Evolutionary conservation across 176 grass and related monocot species (phyloP), one percentile per base, ranked within the genome.

Genomic region (Triticum timopheevii): DNA sequence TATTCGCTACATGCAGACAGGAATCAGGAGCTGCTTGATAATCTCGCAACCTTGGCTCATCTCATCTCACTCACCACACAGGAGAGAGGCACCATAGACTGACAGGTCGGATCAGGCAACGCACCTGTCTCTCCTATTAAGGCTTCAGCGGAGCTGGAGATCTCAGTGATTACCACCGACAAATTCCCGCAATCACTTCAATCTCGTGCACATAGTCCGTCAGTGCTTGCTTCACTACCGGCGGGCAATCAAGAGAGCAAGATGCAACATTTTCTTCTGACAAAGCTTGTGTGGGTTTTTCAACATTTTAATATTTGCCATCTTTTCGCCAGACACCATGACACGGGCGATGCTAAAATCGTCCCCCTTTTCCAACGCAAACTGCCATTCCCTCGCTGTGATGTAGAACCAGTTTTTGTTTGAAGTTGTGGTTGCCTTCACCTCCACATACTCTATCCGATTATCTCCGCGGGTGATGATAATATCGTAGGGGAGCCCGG

Each of bases 381-480:
- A 96, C 72, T 98, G 94, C 97, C 97, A 98, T 79, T 96, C 97
- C 65, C 87, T 92, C n/a, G 66, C 62, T 12, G 94, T 79, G 71
- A 98, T 89, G 28, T 88, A 50, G 66, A 98, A 98, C 97, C 97
- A 98, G 38, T 94, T 80, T 86, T 92, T 98, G 34, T 19, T 93
- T 24, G 89, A 81, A 83, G 81, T 90, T 58, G 80, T 58, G 17
- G 96, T 98, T 39, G 96, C 87, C 73, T 98, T 98, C 65, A 98
- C 96, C 85, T 98, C 96, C 71, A 98, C 85, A 64, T 88, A 98
- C 61, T 98, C 96, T 38, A n/a, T 91, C 19, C 31, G 58, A 39
- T 86, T 84, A 50, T 56, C 70, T 10, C 65, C 31, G 8, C 79
- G 76, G 6, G 87, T 88, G 61, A 96, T 87, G 42, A 93, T 88